Percentiles rank a stretch among this genome's conserved stretches.
phyloP scores from a whole-genome alignment of 2,329 filamentous ascomycete genomes.

The Colletotrichum endophyticum region DNA sequence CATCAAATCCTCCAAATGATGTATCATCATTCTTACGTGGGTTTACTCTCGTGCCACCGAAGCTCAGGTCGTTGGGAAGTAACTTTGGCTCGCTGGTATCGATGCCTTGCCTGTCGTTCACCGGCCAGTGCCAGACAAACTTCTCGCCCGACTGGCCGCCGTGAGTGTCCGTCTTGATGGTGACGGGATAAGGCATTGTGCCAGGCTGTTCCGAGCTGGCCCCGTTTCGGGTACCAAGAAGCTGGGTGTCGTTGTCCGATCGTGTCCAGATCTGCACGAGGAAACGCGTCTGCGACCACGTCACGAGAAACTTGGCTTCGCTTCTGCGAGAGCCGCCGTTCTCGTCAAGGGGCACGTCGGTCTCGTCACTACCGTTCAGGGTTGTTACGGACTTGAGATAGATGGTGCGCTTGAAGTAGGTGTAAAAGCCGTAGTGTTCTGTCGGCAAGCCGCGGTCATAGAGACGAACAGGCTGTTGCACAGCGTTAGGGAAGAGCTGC shows the following conservation, averaged over 20 bases:
- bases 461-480: conserved; percentile 80
- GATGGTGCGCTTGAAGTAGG: conserved; percentile 86
- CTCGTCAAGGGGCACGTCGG: conserved; percentile 50
- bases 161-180: conserved; percentile 65
- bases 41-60: conserved; percentile 60
- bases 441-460: conserved; percentile 81
- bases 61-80: conserved; percentile 53
- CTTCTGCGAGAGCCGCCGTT: conserved; percentile 59
- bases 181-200: conserved; percentile 69
- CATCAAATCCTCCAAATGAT: conserved; percentile 65
- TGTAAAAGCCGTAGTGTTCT: conserved; percentile 95
- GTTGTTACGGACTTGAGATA: conserved; percentile 70
- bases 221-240: conserved; percentile 35
- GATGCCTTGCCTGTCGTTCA: conserved; percentile 53
- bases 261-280: conserved; percentile 72
- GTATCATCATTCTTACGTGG: conserved; percentile 45
- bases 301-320: conserved; percentile 61
- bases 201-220: conserved; percentile 49
- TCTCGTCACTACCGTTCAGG: conserved; percentile 48
- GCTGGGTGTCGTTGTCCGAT: conserved; percentile 44
- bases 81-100: conserved; percentile 46
- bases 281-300: conserved; percentile 65
- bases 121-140: conserved; percentile 57
- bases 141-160: conserved; percentile 60
- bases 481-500: conserved; percentile 71